phyloP scores from a whole-genome alignment of 225 moss, liverwort and hornwort genomes.

The Pleurozium schreberi region DNA sequence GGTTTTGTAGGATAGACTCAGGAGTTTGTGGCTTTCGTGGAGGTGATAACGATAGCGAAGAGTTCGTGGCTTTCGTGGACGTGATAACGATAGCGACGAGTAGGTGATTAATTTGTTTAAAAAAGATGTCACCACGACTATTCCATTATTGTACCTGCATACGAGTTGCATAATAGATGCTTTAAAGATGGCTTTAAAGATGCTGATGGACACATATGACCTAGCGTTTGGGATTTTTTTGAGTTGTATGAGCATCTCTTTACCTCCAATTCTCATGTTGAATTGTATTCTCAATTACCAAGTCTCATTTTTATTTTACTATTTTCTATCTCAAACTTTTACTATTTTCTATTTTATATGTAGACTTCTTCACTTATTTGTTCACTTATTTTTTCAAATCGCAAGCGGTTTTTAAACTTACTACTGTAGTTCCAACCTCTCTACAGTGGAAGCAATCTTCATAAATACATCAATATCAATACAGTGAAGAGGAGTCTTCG shows the following conservation, averaged over 20 bases:
- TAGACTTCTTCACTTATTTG: neutral
- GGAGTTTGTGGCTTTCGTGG: too few relatives aligned
- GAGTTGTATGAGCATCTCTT: too few relatives aligned
- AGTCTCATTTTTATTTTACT: neutral
- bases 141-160: neutral
- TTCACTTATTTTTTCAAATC: neutral
- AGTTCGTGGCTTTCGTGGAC: too few relatives aligned
- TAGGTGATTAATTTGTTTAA: neutral
- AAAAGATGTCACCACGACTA: neutral
- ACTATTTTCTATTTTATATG: accelerated
- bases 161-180: too few relatives aligned
- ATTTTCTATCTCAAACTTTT: too few relatives aligned
- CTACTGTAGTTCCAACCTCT: neutral
- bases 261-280: too few relatives aligned
- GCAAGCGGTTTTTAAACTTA: accelerated
- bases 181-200: too few relatives aligned
- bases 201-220: too few relatives aligned
- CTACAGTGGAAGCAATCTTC: neutral
- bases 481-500: neutral
- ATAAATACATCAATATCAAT: neutral
- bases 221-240: too few relatives aligned
- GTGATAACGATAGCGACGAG: too few relatives aligned
- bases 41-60: too few relatives aligned
- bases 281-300: accelerated
- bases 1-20: too few relatives aligned